A percentile compares a stretch with the other conserved stretches of the same genome.
Conservation (phyloP, 768 basidiomycete species). For the Naganishia antarctica region DNA sequence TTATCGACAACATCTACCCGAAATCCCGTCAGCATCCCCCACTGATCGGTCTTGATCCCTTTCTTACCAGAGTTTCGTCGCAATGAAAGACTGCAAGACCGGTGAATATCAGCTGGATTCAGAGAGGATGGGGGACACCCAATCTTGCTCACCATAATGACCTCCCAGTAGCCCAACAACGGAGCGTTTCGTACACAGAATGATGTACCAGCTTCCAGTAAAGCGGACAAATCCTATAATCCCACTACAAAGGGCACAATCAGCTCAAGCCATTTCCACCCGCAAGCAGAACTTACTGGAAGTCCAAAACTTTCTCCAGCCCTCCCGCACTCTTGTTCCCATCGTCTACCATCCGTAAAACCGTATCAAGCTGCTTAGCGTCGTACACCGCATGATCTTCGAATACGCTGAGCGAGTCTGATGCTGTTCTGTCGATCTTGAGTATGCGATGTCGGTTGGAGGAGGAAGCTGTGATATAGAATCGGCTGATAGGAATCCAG, state of each 20-base stretch:
- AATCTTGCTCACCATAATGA: constrained; percentile 60
- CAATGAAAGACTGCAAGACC: constrained; percentile 68
- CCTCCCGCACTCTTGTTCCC: constrained; percentile 87
- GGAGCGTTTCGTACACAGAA: constrained; percentile 80
- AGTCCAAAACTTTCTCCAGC: constrained; percentile 65
- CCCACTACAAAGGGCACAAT: constrained; percentile 32
- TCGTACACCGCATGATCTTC: constrained; percentile 87
- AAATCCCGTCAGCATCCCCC: constrained; percentile 3
- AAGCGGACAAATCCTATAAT: constrained; percentile 77
- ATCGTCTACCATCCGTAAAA: constrained; percentile 92
- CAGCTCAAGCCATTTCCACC: not conserved
- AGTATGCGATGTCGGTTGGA: constrained; percentile 85
- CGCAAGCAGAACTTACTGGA: constrained; percentile 73
- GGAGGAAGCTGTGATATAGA: constrained; percentile 85
- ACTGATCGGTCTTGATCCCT: not conserved
- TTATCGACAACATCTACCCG: constrained; percentile 57
- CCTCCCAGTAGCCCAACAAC: constrained; percentile 91
- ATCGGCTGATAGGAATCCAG: constrained; percentile 52
- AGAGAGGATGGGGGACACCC: no score
- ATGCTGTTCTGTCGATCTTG: constrained; percentile 78
- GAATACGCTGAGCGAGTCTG: constrained; percentile 67
- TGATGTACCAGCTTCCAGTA: constrained; percentile 93
- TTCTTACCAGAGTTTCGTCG: constrained; percentile 76
- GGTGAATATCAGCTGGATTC: not conserved
- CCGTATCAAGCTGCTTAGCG: constrained; percentile 78